Conservation (phyloP, 371 early-diverging fungal species). For the Apophysomyces trapeziformis region DNA sequence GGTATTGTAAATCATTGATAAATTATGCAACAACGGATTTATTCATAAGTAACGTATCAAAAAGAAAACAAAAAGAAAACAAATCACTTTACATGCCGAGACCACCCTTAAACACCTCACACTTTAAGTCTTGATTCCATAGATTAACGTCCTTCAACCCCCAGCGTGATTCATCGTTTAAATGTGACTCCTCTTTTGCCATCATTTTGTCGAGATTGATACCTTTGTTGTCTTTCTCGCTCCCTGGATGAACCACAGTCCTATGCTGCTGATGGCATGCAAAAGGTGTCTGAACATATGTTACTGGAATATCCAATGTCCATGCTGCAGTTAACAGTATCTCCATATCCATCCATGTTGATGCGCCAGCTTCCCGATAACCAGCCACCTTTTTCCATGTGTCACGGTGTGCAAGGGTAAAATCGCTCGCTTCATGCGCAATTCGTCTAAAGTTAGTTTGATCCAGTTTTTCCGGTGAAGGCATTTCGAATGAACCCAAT, state of each 20-base stretch:
- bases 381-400: slow-evolving; percentile 47
- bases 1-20: too few relatives aligned
- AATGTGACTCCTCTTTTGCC: slow-evolving; percentile 27
- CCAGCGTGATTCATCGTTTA: slow-evolving; percentile 47
- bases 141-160: slow-evolving; percentile 36
- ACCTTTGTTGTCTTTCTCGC: slow-evolving; percentile 29
- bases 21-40: too few relatives aligned
- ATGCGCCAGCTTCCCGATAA: slow-evolving; percentile 46
- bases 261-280: slow-evolving; percentile 50
- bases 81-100: slow-evolving; percentile 23
- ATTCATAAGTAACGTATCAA: too few relatives aligned
- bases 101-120: slow-evolving; percentile 49
- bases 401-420: slow-evolving; percentile 50
- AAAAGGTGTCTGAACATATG: slow-evolving; percentile 34
- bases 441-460: slow-evolving; percentile 34
- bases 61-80: too few relatives aligned
- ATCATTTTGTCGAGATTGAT: slow-evolving; percentile 39
- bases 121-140: slow-evolving; percentile 34
- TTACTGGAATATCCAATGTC: slow-evolving; percentile 42
- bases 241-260: slow-evolving; percentile 29
- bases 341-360: slow-evolving; percentile 53
- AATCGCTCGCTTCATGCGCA: slow-evolving; percentile 48
- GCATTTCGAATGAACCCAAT: slow-evolving; percentile 18
- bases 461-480: slow-evolving; percentile 15
- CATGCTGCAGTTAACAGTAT: slow-evolving; percentile 47